Evolutionary conservation across 305 asterid genomes (phyloP).

Genomic region (Fraxinus angustifolia): DNA sequence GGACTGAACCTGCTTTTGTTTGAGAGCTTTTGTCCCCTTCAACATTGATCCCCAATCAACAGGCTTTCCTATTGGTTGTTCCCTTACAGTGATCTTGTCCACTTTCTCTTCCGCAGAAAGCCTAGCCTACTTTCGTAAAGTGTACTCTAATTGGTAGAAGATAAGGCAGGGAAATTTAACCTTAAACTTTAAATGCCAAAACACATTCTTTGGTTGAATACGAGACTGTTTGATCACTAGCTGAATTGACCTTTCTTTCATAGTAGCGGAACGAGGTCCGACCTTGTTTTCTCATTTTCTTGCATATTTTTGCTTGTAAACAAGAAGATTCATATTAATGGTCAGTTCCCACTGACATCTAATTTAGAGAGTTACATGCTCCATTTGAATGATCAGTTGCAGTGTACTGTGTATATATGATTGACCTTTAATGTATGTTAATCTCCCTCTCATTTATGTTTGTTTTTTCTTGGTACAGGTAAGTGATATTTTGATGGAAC

Average conservation of each 20-base stretch:
- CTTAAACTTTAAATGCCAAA: background rate
- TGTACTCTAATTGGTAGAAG: background rate
- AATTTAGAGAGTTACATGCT: background rate
- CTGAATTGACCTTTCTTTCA: background rate
- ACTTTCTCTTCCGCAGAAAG: background rate
- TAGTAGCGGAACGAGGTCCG: background rate
- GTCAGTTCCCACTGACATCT: background rate
- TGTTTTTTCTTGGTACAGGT: background rate
- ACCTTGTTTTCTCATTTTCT: background rate
- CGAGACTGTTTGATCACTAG: background rate
- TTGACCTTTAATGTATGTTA: background rate
- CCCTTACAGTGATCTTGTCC: background rate
- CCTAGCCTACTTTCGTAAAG: background rate
- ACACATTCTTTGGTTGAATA: background rate
- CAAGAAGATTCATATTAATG: background rate
- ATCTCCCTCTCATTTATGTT: background rate
- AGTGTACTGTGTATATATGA: background rate
- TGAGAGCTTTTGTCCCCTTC: background rate
- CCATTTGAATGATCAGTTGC: background rate
- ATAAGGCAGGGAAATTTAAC: background rate
- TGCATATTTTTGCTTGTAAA: background rate
- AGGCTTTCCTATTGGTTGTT: background rate
- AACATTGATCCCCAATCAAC: background rate
- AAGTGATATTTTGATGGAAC: background rate
- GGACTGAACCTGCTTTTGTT: background rate